A percentile compares a stretch with the other conserved stretches of the same genome.
These are phyloP conservation scores for Pseudophaeomoniella oleicola DNA, from an alignment of 2,329 filamentous ascomycete species.

Conservation along the genomic window DNA sequence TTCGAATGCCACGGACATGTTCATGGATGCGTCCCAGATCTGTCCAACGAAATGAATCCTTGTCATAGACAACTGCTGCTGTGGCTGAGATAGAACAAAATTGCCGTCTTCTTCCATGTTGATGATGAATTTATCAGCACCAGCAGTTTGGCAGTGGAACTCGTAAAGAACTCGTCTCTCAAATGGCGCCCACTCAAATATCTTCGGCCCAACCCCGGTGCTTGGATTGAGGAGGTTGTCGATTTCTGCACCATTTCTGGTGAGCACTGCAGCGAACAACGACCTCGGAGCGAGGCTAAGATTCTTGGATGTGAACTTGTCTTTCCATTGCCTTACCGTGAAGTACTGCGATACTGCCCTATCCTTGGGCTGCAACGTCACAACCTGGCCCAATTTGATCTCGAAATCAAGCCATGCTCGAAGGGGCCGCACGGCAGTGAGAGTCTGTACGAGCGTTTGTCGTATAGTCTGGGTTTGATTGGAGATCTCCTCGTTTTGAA, in stretches of 20 bases:
- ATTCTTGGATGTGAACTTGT: conserved; percentile 17
- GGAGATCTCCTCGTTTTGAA: not conserved
- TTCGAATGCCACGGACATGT: conserved; percentile 1
- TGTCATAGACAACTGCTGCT: conserved; percentile 17
- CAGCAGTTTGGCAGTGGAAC: conserved; percentile 21
- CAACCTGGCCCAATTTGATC: conserved; percentile 21
- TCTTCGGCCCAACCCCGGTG: conserved; percentile 5
- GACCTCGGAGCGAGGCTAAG: conserved; percentile 15
- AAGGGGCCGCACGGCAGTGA: conserved; percentile 20
- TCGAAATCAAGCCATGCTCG: conserved; percentile 20
- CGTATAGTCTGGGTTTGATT: conserved; percentile 14
- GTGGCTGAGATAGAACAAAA: conserved; percentile 13
- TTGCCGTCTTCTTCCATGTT: conserved; percentile 18
- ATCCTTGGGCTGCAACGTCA: conserved; percentile 13
- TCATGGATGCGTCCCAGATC: not conserved
- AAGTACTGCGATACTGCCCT: conserved; percentile 4
- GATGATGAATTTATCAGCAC: conserved; percentile 17
- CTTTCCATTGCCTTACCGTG: conserved; percentile 14
- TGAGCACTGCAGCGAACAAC: conserved; percentile 22
- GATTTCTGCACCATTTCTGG: conserved; percentile 23
- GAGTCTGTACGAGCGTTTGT: conserved; percentile 13
- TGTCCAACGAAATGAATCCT: not conserved
- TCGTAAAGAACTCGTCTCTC: conserved; percentile 19
- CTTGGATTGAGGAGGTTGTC: conserved; percentile 21
- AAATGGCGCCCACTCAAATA: conserved; percentile 16